These are phyloP conservation scores for Melampsora larici-populina DNA, from an alignment of 1,284 basidiomycete genomes.

Conservation along the genomic window DNA sequence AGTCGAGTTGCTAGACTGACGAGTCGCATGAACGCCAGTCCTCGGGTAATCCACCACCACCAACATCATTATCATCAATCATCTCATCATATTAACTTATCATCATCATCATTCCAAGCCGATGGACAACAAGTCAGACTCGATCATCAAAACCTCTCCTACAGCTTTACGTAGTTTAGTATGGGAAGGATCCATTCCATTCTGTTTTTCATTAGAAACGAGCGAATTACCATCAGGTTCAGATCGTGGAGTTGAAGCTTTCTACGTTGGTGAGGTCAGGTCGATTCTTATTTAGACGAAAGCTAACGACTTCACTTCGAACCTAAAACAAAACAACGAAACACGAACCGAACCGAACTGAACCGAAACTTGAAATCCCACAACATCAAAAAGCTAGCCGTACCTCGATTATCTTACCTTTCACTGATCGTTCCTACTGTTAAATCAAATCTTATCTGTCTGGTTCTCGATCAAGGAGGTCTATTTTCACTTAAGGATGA, in stretches of 20 bases:
- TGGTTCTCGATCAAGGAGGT: slow-evolving; percentile 78
- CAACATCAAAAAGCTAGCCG: slow-evolving; percentile 52
- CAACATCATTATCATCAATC: too few relatives aligned
- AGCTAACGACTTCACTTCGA: background rate
- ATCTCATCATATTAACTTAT: too few relatives aligned
- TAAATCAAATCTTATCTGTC: slow-evolving; percentile 75
- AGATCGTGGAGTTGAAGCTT: slow-evolving; percentile 77
- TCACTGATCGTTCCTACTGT: slow-evolving; percentile 83
- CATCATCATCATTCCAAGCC: background rate
- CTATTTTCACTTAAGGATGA: slow-evolving; percentile 70
- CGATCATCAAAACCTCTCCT: slow-evolving; percentile 35
- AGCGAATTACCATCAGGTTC: slow-evolving; percentile 80
- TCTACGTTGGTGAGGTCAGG: slow-evolving; percentile 61
- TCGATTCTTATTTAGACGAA: background rate
- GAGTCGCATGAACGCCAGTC: too few relatives aligned
- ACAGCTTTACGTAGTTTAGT: slow-evolving; percentile 62
- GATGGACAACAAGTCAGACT: slow-evolving; percentile 20
- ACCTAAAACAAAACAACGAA: background rate
- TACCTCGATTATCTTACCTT: slow-evolving; percentile 82
- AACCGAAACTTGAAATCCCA: background rate
- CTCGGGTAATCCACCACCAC: too few relatives aligned
- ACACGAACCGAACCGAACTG: too few relatives aligned
- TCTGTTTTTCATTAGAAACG: slow-evolving; percentile 75
- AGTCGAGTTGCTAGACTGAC: too few relatives aligned
- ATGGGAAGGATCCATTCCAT: slow-evolving; percentile 78